These are phyloP conservation scores for Talaromyces proteolyticus DNA, from an alignment of 495 filamentous ascomycete species.

Conservation along the genomic window DNA sequence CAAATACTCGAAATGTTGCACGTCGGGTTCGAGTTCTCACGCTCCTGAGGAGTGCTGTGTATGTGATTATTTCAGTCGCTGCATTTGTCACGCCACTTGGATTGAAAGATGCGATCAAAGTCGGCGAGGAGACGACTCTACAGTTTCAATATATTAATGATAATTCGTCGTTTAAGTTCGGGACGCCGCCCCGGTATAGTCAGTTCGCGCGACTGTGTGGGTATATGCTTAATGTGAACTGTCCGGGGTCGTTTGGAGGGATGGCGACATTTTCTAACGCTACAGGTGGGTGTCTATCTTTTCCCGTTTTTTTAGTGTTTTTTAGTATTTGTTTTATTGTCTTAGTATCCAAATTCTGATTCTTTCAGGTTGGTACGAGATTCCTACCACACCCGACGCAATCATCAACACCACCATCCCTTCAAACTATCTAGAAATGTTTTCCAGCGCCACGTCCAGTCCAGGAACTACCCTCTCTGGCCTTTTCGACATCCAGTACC, in stretches of 20 bases:
- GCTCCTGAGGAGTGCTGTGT: slow-evolving; percentile 4
- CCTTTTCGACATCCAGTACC: slow-evolving; percentile 34
- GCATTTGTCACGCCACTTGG: slow-evolving; percentile 24
- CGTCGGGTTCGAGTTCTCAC: slow-evolving; percentile 6
- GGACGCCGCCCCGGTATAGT: slow-evolving; percentile 8
- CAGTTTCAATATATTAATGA: slow-evolving; percentile 17
- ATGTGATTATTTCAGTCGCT: slow-evolving; percentile 12
- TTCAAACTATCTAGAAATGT: slow-evolving; percentile 18
- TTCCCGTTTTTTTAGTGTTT: no score
- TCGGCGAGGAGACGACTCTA: neutral
- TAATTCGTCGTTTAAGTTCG: slow-evolving; percentile 10
- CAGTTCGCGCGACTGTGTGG: slow-evolving; percentile 9
- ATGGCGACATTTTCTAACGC: neutral
- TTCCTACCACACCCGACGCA: neutral
- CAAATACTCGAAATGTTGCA: slow-evolving; percentile 5
- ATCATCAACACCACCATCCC: slow-evolving; percentile 15
- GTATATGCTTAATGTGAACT: neutral
- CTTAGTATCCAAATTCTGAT: neutral
- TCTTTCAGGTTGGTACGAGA: neutral
- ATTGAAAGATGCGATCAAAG: slow-evolving; percentile 13
- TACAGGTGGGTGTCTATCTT: no score
- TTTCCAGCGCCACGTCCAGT: slow-evolving; percentile 16
- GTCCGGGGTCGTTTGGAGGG: neutral
- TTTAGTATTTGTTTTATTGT: no score
- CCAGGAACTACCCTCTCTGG: slow-evolving; percentile 22